Evolutionary conservation across 352 stramenopile genomes (phyloP), one percentile per base, ranked within the genome.

Genomic region (Pythium aquatile): DNA sequence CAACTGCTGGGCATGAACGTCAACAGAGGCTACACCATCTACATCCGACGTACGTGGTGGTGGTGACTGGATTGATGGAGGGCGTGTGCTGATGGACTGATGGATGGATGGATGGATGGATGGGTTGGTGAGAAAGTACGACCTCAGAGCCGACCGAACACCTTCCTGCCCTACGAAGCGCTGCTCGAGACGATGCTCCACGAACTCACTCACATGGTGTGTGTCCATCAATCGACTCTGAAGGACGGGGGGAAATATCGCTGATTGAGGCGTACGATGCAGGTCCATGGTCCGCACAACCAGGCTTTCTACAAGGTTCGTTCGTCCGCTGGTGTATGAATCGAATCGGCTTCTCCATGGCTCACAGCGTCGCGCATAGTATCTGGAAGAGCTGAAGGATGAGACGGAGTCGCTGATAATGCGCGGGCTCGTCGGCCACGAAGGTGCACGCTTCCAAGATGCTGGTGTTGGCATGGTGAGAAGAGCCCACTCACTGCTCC

Each of bases 1-100:
- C 66, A 73, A 1, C 48, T 93, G 55, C 78, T 91, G 16, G 84
- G 84, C 55, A 91, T 93, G 81, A 93, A 93, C 69, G 79, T 91
- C 61, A 93, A 93, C 63, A 69, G 71, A 6, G 84, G 84, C 32
- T 67, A 61, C 44, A 89, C 81, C 53, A 91, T 93, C 65, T 88
- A 89, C 73, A 69, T 93, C 10, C 81, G 83, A 20, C 55, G 81
- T 88, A 65, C 24, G 75, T 61, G 1, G 5, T 1, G 16, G 8
- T 17, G 11, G 28, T 14, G n/a, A 53, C 20, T n/a, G 14, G 39
- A 24, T 37, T 14, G n/a, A 32, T 65, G 20, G 32, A 3, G 42
- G 44, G 26, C 20, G 53, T 56, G 9, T 7, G 37, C 13, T 47
- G 32, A 16, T 39, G 16, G 13, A n/a, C 55, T 40, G 35, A 28